These are phyloP conservation scores for Aristolochia contorta DNA, from an alignment of 164 flowering plant species.

Conservation along the genomic window DNA sequence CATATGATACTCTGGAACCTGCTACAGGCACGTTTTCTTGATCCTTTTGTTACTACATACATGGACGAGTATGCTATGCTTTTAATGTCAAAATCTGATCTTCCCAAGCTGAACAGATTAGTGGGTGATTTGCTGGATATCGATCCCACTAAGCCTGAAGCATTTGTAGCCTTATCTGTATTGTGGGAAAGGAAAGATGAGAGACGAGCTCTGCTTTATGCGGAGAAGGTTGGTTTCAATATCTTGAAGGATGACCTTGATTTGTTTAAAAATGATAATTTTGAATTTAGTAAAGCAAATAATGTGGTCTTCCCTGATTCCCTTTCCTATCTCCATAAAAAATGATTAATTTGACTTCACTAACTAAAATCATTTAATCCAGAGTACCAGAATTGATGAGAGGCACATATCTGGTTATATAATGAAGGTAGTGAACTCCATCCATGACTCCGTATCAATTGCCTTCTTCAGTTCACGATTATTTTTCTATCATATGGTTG, in stretches of 20 bases:
- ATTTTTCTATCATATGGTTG: too few relatives aligned
- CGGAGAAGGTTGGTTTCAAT: constrained; percentile 61
- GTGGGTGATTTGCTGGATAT: constrained; percentile 78
- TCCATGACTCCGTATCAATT: too few relatives aligned
- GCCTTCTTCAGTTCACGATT: too few relatives aligned
- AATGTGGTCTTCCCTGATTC: neutral
- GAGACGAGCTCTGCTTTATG: constrained; percentile 67
- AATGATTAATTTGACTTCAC: neutral
- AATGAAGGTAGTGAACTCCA: constrained; percentile 58
- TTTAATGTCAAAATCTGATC: constrained; percentile 69
- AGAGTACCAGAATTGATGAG: constrained; percentile 85
- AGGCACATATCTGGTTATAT: constrained; percentile 80
- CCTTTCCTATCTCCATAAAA: neutral
- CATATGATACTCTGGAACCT: constrained; percentile 4
- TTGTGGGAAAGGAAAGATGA: constrained; percentile 93
- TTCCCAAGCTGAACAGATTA: constrained; percentile 66
- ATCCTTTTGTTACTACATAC: constrained; percentile 71
- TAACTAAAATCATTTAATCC: constrained; percentile 16
- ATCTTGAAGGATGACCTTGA: neutral
- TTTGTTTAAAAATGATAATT: neutral
- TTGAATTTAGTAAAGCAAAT: neutral
- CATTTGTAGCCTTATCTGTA: constrained; percentile 78
- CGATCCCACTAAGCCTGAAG: constrained; percentile 83
- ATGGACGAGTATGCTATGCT: constrained; percentile 99
- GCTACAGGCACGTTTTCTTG: constrained; percentile 74